Conservation (phyloP, 805 yeast species). For the Debaryomyces hansenii region DNA sequence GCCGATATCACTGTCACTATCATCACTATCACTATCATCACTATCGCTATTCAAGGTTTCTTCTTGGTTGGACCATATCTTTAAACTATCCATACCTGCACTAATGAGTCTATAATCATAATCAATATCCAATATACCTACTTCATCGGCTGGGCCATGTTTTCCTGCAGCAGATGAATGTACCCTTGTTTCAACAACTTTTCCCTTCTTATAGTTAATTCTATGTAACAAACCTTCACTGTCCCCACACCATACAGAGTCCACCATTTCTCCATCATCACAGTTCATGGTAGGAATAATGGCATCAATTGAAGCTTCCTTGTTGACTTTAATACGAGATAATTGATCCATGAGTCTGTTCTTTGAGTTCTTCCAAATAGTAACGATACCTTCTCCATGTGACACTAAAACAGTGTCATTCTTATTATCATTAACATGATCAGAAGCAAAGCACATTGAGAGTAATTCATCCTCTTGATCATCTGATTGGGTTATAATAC, state of each 20-base stretch:
- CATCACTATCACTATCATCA: slow-evolving; percentile 21
- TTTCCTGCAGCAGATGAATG: slow-evolving; percentile 51
- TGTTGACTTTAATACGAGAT: slow-evolving; percentile 66
- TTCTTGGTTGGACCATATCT: slow-evolving; percentile 62
- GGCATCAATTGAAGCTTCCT: slow-evolving; percentile 73
- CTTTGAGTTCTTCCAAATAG: slow-evolving; percentile 77
- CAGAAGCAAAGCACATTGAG: slow-evolving; percentile 63
- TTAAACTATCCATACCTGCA: slow-evolving; percentile 80
- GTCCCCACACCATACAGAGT: slow-evolving; percentile 74
- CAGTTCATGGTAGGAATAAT: slow-evolving; percentile 56
- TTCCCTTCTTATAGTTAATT: slow-evolving; percentile 64
- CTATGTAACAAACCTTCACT: slow-evolving; percentile 73
- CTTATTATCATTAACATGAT: slow-evolving; percentile 46
- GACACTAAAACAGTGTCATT: slow-evolving; percentile 74
- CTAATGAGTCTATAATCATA: slow-evolving; percentile 74
- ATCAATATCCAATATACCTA: slow-evolving; percentile 74
- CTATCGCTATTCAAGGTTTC: slow-evolving; percentile 5
- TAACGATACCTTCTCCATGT: slow-evolving; percentile 87
- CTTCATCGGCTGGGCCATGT: slow-evolving; percentile 61
- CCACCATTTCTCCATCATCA: slow-evolving; percentile 44
- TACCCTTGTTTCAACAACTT: slow-evolving; percentile 60
- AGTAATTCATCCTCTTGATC: slow-evolving; percentile 94
- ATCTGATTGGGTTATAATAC: slow-evolving; percentile 65
- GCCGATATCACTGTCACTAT: slow-evolving; percentile 12
- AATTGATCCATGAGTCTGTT: slow-evolving; percentile 77